phyloP scores from a whole-genome alignment of 1,284 basidiomycete genomes.

The Thecaphora thlaspeos region DNA sequence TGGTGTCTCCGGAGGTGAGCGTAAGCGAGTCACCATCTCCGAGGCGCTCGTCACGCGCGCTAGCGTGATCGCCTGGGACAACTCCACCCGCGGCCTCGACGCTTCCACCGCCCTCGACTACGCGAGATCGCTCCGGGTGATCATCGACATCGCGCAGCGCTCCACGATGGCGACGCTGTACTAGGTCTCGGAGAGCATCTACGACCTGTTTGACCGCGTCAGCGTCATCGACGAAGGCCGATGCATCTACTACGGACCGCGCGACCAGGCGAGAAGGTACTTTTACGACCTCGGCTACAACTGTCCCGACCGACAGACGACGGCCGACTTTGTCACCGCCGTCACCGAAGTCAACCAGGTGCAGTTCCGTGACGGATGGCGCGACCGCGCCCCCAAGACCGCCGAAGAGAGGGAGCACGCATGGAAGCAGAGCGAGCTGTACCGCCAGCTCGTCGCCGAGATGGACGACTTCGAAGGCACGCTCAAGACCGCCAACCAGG shows the following conservation, averaged over 20 bases:
- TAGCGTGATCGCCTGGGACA: conserved; percentile 41
- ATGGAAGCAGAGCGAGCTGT: conserved; percentile 37
- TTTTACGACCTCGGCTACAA: conserved; percentile 48
- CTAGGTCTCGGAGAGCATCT: conserved; percentile 46
- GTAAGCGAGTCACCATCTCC: conserved; percentile 46
- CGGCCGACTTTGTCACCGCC: conserved; percentile 63
- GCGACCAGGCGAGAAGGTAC: conserved; percentile 38
- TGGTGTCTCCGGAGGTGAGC: conserved; percentile 46
- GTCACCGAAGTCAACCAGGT: conserved; percentile 69
- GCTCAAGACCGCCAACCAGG: conserved; percentile 24
- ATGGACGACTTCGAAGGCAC: conserved; percentile 43
- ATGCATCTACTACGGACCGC: conserved; percentile 59
- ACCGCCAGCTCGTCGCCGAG: conserved; percentile 31
- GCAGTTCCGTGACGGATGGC: conserved; percentile 62
- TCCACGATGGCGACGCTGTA: conserved; percentile 49
- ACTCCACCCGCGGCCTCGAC: conserved; percentile 46
- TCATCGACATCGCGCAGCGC: conserved; percentile 46
- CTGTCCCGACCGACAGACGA: conserved; percentile 35
- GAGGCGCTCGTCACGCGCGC: conserved; percentile 39
- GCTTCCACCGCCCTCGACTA: conserved; percentile 49
- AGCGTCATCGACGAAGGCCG: conserved; percentile 45
- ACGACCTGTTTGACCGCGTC: conserved; percentile 41
- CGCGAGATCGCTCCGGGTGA: conserved; percentile 37
- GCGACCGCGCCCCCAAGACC: conserved; percentile 58
- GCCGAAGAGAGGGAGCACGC: conserved; percentile 41